Evolutionary conservation across 441 rosid species (phyloP).

Genomic region (Manihot esculenta): DNA sequence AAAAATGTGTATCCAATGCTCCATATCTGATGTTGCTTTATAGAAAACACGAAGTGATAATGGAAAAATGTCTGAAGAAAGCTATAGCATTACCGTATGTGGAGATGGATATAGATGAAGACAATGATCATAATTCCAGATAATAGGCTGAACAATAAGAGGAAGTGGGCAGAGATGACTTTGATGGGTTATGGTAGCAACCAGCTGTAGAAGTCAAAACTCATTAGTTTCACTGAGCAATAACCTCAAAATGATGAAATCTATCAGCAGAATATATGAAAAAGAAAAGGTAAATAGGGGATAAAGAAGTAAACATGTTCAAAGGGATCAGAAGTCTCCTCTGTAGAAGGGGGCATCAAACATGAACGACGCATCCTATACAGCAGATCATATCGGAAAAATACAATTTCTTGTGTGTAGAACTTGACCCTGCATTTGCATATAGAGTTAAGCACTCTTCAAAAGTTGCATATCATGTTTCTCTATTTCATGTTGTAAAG

Average conservation of each 20-base stretch:
- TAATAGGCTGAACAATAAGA: conserved; percentile 80
- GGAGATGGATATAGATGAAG: conserved; percentile 94
- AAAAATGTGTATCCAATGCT: background rate
- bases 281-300: background rate
- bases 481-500: conserved; percentile 1
- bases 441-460: background rate
- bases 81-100: conserved; percentile 50
- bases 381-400: conserved; percentile 83
- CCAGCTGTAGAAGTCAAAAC: conserved; percentile 55
- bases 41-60: background rate
- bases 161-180: conserved; percentile 97
- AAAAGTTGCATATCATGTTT: background rate
- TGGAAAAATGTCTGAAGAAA: background rate
- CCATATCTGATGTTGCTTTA: background rate
- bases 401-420: conserved; percentile 87
- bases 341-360: conserved; percentile 79
- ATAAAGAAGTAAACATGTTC: conserved; percentile 58
- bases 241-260: conserved; percentile 8
- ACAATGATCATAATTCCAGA: conserved; percentile 93
- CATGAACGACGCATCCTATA: conserved; percentile 96
- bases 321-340: conserved; percentile 82
- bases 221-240: conserved; percentile 15
- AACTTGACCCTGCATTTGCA: conserved; percentile 62
- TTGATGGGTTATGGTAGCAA: conserved; percentile 91
- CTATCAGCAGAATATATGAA: background rate